phyloP scores from a whole-genome alignment of 148 eudicot species.

The Talinum fruticosum region DNA sequence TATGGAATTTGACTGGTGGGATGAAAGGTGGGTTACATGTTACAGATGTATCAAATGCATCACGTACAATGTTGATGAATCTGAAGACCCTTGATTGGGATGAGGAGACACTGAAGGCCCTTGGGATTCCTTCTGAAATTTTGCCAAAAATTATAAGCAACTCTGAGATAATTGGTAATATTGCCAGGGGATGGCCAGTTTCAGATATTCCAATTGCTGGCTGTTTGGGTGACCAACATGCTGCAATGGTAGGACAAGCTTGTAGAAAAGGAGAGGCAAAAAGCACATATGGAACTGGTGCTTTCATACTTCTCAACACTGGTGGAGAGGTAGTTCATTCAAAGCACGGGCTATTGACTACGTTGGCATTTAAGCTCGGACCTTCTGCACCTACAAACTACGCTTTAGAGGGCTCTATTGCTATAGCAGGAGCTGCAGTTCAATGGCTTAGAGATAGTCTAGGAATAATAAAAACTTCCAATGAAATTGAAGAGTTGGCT shows the following conservation, averaged over 20 bases:
- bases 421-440: constrained; percentile 98
- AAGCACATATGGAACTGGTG: constrained; percentile 97
- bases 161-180: constrained; percentile 68
- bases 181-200: constrained; percentile 76
- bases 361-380: constrained; percentile 88
- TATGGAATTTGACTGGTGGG: constrained; percentile 96
- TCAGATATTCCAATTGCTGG: constrained; percentile 84
- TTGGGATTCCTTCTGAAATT: constrained; percentile 49
- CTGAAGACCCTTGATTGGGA: constrained; percentile 85
- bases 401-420: constrained; percentile 95
- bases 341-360: constrained; percentile 75
- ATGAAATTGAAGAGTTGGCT: constrained; percentile 90
- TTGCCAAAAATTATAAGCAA: constrained; percentile 87
- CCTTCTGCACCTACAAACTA: constrained; percentile 73
- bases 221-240: constrained; percentile 97
- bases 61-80: constrained; percentile 93
- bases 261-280: constrained; percentile 92
- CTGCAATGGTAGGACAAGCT: constrained; percentile 96
- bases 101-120: constrained; percentile 52
- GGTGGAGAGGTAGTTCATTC: constrained; percentile 69
- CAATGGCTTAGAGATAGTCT: constrained; percentile 98
- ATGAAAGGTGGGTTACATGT: constrained; percentile 64
- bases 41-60: constrained; percentile 94
- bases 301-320: constrained; percentile 89
- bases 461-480: constrained; percentile 65